These are phyloP conservation scores for Solanum pinnatisectum DNA, from an alignment of 257 asterid genomes.

Conservation along the genomic window DNA sequence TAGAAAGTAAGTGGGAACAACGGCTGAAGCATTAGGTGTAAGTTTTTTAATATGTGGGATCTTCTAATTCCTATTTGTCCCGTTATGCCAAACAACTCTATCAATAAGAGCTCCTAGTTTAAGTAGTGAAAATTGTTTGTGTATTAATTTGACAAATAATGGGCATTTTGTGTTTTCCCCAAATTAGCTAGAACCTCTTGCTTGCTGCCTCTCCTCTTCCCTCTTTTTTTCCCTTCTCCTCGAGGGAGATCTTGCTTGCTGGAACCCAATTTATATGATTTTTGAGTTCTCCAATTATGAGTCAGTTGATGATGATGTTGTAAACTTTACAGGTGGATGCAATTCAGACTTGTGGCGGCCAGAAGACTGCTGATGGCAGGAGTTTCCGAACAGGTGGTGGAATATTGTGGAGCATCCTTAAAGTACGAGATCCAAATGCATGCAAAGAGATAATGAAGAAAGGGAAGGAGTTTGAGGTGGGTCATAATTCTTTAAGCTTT, in stretches of 20 bases:
- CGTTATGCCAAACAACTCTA: not conserved
- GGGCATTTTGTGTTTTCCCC: not conserved
- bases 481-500: not conserved
- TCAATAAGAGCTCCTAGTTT: not conserved
- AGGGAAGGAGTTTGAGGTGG: constrained; percentile 89
- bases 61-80: constrained; percentile 1
- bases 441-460: constrained; percentile 82
- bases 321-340: constrained; percentile 68
- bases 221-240: not conserved
- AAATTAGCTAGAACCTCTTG: not conserved
- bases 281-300: not conserved
- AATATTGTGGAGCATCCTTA: constrained; percentile 76
- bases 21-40: not conserved
- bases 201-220: not conserved
- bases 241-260: not conserved
- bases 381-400: constrained; percentile 78
- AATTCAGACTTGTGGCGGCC: constrained; percentile 89
- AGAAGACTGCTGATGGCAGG: constrained; percentile 63
- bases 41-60: not conserved
- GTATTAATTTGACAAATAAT: not conserved
- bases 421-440: constrained; percentile 77
- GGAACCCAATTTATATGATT: not conserved
- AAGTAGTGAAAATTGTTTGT: not conserved
- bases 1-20: not conserved
- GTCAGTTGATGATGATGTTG: not conserved